A percentile compares a stretch with the other conserved stretches of the same genome.
Evolutionary conservation across 306 rosid species (phyloP).

Genomic region (Vicia faba): DNA sequence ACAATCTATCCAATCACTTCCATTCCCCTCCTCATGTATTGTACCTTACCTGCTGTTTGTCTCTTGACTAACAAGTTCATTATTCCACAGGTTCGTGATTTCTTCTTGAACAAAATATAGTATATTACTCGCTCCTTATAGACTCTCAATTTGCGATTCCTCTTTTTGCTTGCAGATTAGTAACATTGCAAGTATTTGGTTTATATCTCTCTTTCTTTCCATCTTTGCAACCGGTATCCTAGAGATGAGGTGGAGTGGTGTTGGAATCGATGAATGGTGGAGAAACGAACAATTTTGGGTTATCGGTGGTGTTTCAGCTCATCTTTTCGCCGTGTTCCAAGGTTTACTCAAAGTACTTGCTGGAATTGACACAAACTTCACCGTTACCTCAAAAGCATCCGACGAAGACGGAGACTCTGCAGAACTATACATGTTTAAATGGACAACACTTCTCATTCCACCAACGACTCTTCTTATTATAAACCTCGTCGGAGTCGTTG

Average conservation of each 20-base stretch:
- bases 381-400: slow-evolving; percentile 95
- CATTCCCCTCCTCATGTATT: slow-evolving; percentile 87
- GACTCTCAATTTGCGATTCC: background rate
- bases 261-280: slow-evolving; percentile 98
- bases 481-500: slow-evolving; percentile 90
- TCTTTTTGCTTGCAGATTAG: slow-evolving; percentile 71
- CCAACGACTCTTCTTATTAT: slow-evolving; percentile 91
- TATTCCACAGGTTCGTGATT: slow-evolving; percentile 84
- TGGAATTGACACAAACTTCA: slow-evolving; percentile 95
- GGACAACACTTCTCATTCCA: slow-evolving; percentile 97
- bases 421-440: slow-evolving; percentile 91
- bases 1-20: slow-evolving; percentile 94
- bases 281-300: slow-evolving; percentile 99
- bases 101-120: slow-evolving; percentile 19
- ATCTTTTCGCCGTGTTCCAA: slow-evolving; percentile 91
- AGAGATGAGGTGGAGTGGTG: slow-evolving; percentile 99
- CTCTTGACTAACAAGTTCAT: slow-evolving; percentile 96
- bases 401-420: slow-evolving; percentile 91
- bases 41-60: slow-evolving; percentile 95
- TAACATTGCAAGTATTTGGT: slow-evolving; percentile 96
- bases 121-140: background rate
- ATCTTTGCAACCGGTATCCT: slow-evolving; percentile 96
- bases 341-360: slow-evolving; percentile 97
- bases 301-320: slow-evolving; percentile 94
- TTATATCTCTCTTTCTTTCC: slow-evolving; percentile 91